A percentile compares a stretch with the other conserved stretches of the same genome.
phyloP scores from a whole-genome alignment of 768 basidiomycete species.

The Collybia sp. region DNA sequence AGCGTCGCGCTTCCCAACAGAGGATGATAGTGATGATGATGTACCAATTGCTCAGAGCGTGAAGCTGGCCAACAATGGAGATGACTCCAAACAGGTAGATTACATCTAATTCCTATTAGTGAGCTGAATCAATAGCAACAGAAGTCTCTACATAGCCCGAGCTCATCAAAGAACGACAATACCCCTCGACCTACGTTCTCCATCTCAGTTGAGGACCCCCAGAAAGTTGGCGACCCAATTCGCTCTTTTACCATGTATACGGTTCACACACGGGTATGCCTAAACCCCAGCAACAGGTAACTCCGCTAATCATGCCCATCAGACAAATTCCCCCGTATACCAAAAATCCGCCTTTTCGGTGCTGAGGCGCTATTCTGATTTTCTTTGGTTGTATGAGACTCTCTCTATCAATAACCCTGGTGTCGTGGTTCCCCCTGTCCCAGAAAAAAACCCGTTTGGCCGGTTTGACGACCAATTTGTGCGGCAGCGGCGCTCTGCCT shows the following conservation, averaged over 20 bases:
- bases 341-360: constrained; percentile 87
- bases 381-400: constrained; percentile 92
- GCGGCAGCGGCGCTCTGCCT: constrained; percentile 73
- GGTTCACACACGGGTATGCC: constrained; percentile 76
- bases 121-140: background rate
- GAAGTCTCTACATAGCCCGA: constrained; percentile 8
- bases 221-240: constrained; percentile 95
- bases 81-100: constrained; percentile 20
- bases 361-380: constrained; percentile 95
- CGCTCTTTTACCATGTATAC: constrained; percentile 96
- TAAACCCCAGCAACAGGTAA: background rate
- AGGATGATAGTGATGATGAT: constrained; percentile 67
- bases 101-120: background rate
- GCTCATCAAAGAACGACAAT: constrained; percentile 30
- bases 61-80: constrained; percentile 22
- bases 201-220: constrained; percentile 95
- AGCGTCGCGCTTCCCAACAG: constrained; percentile 18
- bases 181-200: constrained; percentile 67
- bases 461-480: constrained; percentile 93
- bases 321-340: constrained; percentile 86
- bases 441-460: constrained; percentile 92
- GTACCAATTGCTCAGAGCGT: constrained; percentile 56
- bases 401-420: constrained; percentile 91
- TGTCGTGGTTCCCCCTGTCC: constrained; percentile 93
- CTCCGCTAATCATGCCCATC: constrained; percentile 3